Conservation (phyloP, 148 eudicot species). For the Pouteria glomerata region DNA sequence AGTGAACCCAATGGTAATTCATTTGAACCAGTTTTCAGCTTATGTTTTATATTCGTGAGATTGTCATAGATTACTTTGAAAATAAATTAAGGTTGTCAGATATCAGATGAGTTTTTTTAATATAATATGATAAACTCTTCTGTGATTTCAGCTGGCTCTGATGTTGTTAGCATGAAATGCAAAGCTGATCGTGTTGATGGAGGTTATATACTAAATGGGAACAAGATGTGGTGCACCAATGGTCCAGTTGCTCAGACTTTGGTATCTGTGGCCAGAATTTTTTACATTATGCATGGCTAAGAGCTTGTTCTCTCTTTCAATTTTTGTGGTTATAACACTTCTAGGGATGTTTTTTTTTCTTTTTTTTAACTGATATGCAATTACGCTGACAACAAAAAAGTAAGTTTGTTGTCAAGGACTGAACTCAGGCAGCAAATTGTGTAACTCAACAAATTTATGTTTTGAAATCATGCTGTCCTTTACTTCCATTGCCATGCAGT, state of each 20-base stretch:
- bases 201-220: constrained; percentile 85
- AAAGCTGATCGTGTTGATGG: constrained; percentile 88
- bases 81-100: neutral
- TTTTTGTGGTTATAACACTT: neutral
- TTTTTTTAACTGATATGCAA: neutral
- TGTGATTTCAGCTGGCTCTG: constrained; percentile 79
- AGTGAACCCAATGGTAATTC: constrained; percentile 94
- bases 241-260: constrained; percentile 91
- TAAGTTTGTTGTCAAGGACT: neutral
- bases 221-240: constrained; percentile 99
- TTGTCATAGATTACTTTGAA: neutral
- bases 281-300: neutral
- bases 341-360: neutral
- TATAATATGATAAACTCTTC: constrained; percentile 14
- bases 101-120: neutral
- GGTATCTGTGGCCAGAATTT: constrained; percentile 32
- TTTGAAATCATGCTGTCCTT: neutral
- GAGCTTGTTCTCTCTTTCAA: neutral
- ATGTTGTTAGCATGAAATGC: constrained; percentile 99
- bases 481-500: neutral
- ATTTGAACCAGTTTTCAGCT: constrained; percentile 6
- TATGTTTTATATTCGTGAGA: neutral
- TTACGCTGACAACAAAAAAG: too few species aligned
- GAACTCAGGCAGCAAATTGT: neutral
- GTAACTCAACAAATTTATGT: neutral